A percentile compares a stretch with the other conserved stretches of the same genome.
Conservation (phyloP, 371 early-diverging fungal genomes). For the Apophysomyces trapeziformis region DNA sequence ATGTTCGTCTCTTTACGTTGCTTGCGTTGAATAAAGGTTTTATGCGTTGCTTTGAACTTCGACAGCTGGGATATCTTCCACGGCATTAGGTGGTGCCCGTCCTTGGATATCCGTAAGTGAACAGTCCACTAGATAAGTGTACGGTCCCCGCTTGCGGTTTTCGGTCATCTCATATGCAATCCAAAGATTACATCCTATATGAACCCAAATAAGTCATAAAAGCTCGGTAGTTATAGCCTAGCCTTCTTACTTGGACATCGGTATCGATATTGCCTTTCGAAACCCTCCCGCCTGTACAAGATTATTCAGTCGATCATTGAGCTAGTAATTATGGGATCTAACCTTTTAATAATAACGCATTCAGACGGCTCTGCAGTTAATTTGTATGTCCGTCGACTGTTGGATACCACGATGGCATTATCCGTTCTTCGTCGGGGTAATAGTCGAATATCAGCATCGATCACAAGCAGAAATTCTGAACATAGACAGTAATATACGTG, state of each 20-base stretch:
- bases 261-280: conserved; percentile 67
- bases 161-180: conserved; percentile 68
- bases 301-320: neutral
- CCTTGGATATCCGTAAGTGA: conserved; percentile 67
- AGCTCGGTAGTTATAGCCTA: neutral
- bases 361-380: conserved; percentile 57
- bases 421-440: conserved; percentile 69
- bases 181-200: conserved; percentile 52
- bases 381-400: conserved; percentile 64
- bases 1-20: no score
- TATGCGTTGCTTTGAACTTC: neutral
- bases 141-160: conserved; percentile 57
- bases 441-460: conserved; percentile 62
- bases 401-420: conserved; percentile 66
- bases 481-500: conserved; percentile 79
- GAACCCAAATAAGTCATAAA: neutral
- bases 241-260: conserved; percentile 56
- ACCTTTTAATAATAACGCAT: conserved; percentile 55
- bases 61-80: conserved; percentile 28
- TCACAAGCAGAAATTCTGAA: conserved; percentile 73
- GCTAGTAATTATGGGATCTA: conserved; percentile 5
- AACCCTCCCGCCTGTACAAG: conserved; percentile 47
- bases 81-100: conserved; percentile 47
- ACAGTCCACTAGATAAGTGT: conserved; percentile 66
- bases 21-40: neutral